Base-by-base conservation (phyloP, 768 basidiomycete species). In the Wakefieldia striispora region DNA sequence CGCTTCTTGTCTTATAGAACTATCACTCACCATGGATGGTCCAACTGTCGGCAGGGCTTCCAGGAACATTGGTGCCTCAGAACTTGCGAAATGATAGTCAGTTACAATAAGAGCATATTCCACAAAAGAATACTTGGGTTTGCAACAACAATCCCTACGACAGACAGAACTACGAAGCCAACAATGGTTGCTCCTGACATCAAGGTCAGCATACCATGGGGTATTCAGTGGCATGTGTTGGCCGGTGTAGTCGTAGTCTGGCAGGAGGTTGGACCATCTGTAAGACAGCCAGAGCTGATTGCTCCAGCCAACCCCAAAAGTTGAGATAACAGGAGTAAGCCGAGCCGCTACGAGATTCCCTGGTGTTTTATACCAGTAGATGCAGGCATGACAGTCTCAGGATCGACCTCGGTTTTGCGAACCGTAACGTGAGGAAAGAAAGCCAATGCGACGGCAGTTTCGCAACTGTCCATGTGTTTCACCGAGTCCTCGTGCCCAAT, bases 31-130 rank as follows among this genome's bases (percentile, higher is more conserved):
- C 84, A 46, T 86, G 86, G 50, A 88, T 82, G 1, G 85, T 89
- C 86, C 87, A 89, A 58, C 81, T 83, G 57, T 84, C 56, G 10
- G 62, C 64, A 6, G 87, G 87, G 11, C 87, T 86, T 17, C 79
- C 81, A 3, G 76, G 64, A 0, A 83, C 80, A 40, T 80, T 58
- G 2, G 81, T 84, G 53, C 88, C 85, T 86, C 87, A 89, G 67
- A 88, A 86, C 81, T 86, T 63, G 19, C 31, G 27, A 12, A 17
- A 31, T 38, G 11, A 40, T 26, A n/a, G 3, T 63, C n/a, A 55
- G 40, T 14, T 12, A 36, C 37, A 19, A 34, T 33, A 19, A 27
- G 5, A 16, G n/a, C 9, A 24, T 16, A 21, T 37, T 37, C n/a
- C 8, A 12, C 14, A 34, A 10, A 19, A 46, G 21, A 46, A 38